Conservation (phyloP, 202 grass and related monocot species). For the Thinopyrum obtusiflorum region DNA sequence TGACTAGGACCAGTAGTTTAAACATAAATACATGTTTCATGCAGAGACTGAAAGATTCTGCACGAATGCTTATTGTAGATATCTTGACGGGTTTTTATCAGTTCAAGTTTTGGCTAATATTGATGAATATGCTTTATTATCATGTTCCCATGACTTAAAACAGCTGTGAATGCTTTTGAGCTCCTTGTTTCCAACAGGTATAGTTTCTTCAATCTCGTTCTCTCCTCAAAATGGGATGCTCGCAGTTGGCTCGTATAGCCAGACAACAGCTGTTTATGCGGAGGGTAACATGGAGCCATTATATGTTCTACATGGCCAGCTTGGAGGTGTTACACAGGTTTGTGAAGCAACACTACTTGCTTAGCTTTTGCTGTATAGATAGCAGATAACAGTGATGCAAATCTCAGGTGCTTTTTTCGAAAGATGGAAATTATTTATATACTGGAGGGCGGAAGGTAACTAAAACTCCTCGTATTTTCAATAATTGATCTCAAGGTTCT, state of each 20-base stretch:
- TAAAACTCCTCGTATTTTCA: not conserved
- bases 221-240: slow-evolving; percentile 80
- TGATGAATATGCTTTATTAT: slow-evolving; percentile 1
- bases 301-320: slow-evolving; percentile 86
- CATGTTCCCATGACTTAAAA: slow-evolving; percentile 4
- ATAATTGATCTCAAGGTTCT: slow-evolving; percentile 27
- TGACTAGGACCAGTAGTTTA: not conserved
- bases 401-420: slow-evolving; percentile 78
- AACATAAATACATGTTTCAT: slow-evolving; percentile 2
- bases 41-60: not conserved
- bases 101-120: slow-evolving; percentile 12
- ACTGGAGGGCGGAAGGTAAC: slow-evolving; percentile 94
- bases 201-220: slow-evolving; percentile 87
- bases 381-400: slow-evolving; percentile 23
- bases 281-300: slow-evolving; percentile 86
- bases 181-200: slow-evolving; percentile 49
- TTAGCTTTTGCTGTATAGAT: slow-evolving; percentile 4
- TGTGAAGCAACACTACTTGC: slow-evolving; percentile 4
- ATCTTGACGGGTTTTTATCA: slow-evolving; percentile 27
- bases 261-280: slow-evolving; percentile 80
- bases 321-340: slow-evolving; percentile 94
- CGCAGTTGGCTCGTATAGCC: slow-evolving; percentile 94
- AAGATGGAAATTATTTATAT: slow-evolving; percentile 95
- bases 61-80: not conserved
- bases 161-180: slow-evolving; percentile 17